Evolutionary conservation across 805 yeast genomes (phyloP), one percentile per base, ranked within the genome.

Genomic region (Schwanniomyces vanrijiae): DNA sequence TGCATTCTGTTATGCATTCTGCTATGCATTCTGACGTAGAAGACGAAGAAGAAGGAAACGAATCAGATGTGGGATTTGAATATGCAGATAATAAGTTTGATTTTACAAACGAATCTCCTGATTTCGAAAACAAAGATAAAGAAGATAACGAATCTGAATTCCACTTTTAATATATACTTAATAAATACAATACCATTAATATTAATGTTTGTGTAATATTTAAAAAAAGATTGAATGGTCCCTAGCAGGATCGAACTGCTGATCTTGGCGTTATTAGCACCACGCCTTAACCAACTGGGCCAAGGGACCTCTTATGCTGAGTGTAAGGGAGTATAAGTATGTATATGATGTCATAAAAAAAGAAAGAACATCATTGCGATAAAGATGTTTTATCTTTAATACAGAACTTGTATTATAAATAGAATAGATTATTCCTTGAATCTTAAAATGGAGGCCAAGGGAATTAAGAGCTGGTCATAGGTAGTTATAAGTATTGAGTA

Each of bases 191-290:
- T 7, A 6, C 18, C 18, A 14, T 5, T 5, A 29, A 5, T 29
- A 29, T 5, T 13, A 29, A 13, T 29, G 5, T 29, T 29, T 29
- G 16, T 6, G 25, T n/a, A 14, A 14, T 7, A 31, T 5, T 5
- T 14, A 7, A 16, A 16, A 16, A 14, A 31, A 31, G 4, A 13
- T 7, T 26, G 58, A 68, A 60, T 83, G 88, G 82, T 83, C 86
- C 86, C 86, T 82, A 81, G 86, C 88, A 80, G 88, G 88, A 82
- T 83, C 88, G 88, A 83, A 83, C 88, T 80, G 88, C 86, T 81
- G 88, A 83, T 82, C 88, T 73, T 60, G 77, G 77, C 76, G 76
- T 72, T 72, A 71, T 72, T 72, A 72, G 76, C 77, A 72, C 77
- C 76, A 61, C 76, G 76, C 76, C 76, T 68, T 72, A 71, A 72